Percentiles rank a stretch among this genome's conserved stretches.
Conservation (phyloP, 495 filamentous ascomycete genomes). For the Talaromyces thailandensis region DNA sequence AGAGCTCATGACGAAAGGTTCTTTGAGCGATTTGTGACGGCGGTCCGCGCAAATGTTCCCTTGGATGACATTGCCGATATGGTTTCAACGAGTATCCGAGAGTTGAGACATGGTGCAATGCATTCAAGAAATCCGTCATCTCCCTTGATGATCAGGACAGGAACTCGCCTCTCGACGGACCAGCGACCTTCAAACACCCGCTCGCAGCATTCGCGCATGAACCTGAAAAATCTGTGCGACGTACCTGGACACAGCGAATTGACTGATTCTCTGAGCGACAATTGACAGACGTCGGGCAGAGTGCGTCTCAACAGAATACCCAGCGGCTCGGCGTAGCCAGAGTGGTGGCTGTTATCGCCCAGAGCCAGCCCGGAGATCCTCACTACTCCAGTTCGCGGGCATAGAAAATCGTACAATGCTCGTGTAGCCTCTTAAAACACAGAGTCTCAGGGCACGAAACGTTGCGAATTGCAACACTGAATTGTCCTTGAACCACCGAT, state of each 20-base stretch:
- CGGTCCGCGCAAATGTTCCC: conserved; percentile 18
- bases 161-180: not conserved
- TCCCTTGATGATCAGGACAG: not conserved
- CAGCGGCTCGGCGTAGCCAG: not conserved
- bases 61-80: conserved; percentile 16
- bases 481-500: not conserved
- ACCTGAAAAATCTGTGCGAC: not conserved
- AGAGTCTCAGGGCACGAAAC: not conserved
- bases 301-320: not conserved
- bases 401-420: not conserved
- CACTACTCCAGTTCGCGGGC: not conserved
- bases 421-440: not conserved
- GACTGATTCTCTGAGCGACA: not conserved
- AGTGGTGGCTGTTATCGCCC: not conserved
- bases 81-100: conserved; percentile 12
- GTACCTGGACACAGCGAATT: not conserved
- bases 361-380: not conserved
- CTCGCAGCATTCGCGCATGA: not conserved
- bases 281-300: not conserved
- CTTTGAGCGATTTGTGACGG: conserved; percentile 16
- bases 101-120: not conserved
- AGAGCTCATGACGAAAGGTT: conserved; percentile 16
- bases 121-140: not conserved
- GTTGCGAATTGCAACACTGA: not conserved
- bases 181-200: not conserved